Evolutionary conservation across 2,329 filamentous ascomycete species (phyloP), one percentile per base, ranked within the genome.

Genomic region (Chaetomium olivaceum): DNA sequence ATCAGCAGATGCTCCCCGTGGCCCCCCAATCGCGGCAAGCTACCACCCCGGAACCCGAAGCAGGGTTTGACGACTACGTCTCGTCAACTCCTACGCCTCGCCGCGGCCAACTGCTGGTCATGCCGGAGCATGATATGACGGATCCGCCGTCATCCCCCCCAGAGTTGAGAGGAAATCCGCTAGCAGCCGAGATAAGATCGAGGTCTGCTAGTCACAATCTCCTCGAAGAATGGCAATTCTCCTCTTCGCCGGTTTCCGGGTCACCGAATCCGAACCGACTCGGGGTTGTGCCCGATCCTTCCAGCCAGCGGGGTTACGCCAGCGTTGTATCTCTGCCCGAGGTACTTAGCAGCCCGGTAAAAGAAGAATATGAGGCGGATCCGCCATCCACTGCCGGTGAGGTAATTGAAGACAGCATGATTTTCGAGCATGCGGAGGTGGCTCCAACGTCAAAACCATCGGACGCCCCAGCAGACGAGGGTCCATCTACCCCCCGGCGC

Each of bases 1-100:
- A 29, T n/a, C 63, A 51, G 4, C 29, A 58, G 19, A 29, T 59
- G 6, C 65, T 66, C 6, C 57, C 62, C 23, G 56, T 62, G 7
- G 65, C 57, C 3, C 21, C 62, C 6, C 67, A 69, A 11, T 67
- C 63, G 55, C 68, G 71, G n/a, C 74, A 71, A 51, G 78, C 78
- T 11, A 69, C 79, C 2, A 82, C 85, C 0, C 85, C 85, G 0
- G 80, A 83, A 66, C 79, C 74, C 1, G 74, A 76, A 52, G 74
- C 74, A 6, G 76, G 75, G 1, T 82, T 82, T 63, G 79, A 84
- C 54, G 81, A 85, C n/a, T 83, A 82, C 64, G 79, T 88, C 39
- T 82, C 80, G 23, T 86, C 83, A 7, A 89, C 87, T 0, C 87
- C 87, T 1, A 89, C 87, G 0, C 87, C 85, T 4, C 79, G 85